These are phyloP conservation scores for Millerozyma miso DNA, from an alignment of 805 yeast genomes.

Conservation along the genomic window DNA sequence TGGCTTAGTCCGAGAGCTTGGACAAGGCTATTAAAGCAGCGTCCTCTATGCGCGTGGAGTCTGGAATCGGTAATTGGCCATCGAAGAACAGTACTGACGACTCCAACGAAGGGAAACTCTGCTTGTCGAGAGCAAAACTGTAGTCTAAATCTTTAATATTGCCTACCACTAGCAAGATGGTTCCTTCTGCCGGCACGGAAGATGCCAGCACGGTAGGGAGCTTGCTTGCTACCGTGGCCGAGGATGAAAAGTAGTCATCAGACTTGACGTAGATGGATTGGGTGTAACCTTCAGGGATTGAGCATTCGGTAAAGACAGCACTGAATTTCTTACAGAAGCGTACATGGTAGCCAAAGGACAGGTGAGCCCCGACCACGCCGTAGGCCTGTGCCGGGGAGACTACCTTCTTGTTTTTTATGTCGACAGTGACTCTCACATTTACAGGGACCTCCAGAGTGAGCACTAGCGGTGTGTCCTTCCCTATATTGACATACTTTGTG, in stretches of 20 bases:
- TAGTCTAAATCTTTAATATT: constrained; percentile 53
- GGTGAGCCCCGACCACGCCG: constrained; percentile 54
- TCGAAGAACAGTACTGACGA: constrained; percentile 67
- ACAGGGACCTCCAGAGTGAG: constrained; percentile 66
- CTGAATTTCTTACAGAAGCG: constrained; percentile 60
- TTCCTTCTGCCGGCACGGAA: constrained; percentile 5
- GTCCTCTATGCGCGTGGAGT: constrained; percentile 65
- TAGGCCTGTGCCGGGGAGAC: constrained; percentile 74
- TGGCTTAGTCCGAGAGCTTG: constrained; percentile 8
- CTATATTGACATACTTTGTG: constrained; percentile 77
- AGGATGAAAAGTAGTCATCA: constrained; percentile 52
- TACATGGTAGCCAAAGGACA: constrained; percentile 70
- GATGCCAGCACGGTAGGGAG: constrained; percentile 16
- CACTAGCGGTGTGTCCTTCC: constrained; percentile 55
- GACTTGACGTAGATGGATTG: constrained; percentile 61
- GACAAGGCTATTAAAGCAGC: constrained; percentile 59
- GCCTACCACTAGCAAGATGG: constrained; percentile 56
- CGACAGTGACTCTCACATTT: constrained; percentile 78
- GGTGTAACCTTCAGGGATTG: constrained; percentile 62
- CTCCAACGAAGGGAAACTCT: constrained; percentile 48
- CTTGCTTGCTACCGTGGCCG: constrained; percentile 11
- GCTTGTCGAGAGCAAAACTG: constrained; percentile 50
- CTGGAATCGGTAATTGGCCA: constrained; percentile 50
- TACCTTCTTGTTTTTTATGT: constrained; percentile 53
- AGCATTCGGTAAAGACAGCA: constrained; percentile 65